These are phyloP conservation scores for Colletotrichum costaricense DNA, from an alignment of 2,329 filamentous ascomycete genomes.

Conservation along the genomic window DNA sequence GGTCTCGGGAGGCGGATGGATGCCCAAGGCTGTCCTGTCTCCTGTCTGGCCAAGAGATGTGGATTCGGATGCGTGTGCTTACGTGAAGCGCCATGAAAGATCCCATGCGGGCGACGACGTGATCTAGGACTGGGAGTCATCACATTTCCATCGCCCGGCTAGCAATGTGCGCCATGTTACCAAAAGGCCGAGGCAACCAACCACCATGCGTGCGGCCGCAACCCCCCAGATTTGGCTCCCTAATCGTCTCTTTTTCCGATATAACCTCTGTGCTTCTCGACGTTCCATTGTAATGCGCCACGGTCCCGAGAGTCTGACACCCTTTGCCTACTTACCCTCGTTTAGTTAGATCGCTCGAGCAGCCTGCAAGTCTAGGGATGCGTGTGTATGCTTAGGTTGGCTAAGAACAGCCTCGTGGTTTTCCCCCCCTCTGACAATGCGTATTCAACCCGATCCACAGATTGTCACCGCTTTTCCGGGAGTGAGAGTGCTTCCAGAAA, in stretches of 20 bases:
- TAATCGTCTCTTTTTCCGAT: slow-evolving; percentile 8
- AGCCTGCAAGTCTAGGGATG: not conserved
- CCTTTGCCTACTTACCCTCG: slow-evolving; percentile 1
- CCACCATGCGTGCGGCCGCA: slow-evolving; percentile 8
- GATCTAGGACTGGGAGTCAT: slow-evolving; percentile 25
- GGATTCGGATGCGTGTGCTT: slow-evolving; percentile 25
- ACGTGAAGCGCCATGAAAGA: slow-evolving; percentile 32
- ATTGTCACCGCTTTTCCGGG: slow-evolving; percentile 19
- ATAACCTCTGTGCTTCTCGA: slow-evolving; percentile 29
- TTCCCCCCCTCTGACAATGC: slow-evolving; percentile 5
- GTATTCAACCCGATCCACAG: not conserved
- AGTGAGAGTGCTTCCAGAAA: not conserved
- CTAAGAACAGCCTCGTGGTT: not conserved
- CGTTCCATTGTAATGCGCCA: slow-evolving; percentile 29
- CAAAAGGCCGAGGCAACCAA: slow-evolving; percentile 31
- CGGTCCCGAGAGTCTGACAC: slow-evolving; percentile 31
- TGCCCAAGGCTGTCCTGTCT: slow-evolving; percentile 15
- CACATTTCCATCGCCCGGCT: slow-evolving; percentile 29
- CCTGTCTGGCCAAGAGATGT: slow-evolving; percentile 4
- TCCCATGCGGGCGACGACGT: slow-evolving; percentile 30
- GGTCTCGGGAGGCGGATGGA: slow-evolving; percentile 12
- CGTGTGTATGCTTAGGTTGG: not conserved
- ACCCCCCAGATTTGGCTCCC: slow-evolving; percentile 21
- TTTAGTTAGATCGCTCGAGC: not conserved
- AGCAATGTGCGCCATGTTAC: slow-evolving; percentile 21